Percentiles rank a stretch among this genome's conserved stretches.
Conservation (phyloP, 2,329 filamentous ascomycete genomes). For the Thielaviopsis euricoi region DNA sequence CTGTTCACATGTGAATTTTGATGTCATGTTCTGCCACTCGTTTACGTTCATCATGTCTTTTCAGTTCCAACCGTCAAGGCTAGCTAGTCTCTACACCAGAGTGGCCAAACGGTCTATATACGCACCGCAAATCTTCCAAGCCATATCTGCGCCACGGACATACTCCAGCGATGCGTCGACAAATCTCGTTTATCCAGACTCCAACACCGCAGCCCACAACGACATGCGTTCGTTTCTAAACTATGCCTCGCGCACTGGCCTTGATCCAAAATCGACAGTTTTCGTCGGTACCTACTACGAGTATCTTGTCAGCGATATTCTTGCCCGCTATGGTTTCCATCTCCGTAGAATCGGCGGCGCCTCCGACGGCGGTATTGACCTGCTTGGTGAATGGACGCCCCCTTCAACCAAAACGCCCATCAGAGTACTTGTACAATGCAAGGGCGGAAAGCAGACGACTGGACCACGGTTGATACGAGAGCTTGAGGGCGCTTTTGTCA, state of each 20-base stretch:
- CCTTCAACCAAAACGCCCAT: conserved; percentile 25
- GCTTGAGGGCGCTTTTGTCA: conserved; percentile 61
- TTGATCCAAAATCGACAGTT: conserved; percentile 39
- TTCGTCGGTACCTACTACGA: conserved; percentile 66
- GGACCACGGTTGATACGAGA: conserved; percentile 52
- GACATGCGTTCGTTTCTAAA: conserved; percentile 48
- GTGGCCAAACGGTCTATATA: not conserved
- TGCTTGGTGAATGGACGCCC: conserved; percentile 53
- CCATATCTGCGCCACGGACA: not conserved
- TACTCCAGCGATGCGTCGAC: not conserved
- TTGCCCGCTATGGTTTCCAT: conserved; percentile 45
- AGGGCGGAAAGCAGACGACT: conserved; percentile 34
- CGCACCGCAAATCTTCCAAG: not conserved
- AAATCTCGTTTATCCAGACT: conserved; percentile 6
- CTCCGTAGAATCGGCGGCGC: conserved; percentile 48
- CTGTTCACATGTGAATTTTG: too few species aligned
- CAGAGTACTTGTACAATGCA: conserved; percentile 49
- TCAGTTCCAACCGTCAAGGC: too few species aligned
- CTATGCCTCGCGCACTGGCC: conserved; percentile 39
- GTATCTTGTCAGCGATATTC: conserved; percentile 43
- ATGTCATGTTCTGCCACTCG: not conserved
- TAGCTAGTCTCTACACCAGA: not conserved
- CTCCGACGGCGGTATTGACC: conserved; percentile 57
- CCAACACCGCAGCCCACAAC: conserved; percentile 28
- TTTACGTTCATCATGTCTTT: too few species aligned